Conservation (phyloP, 257 asterid species). For the Petunia axillaris region DNA sequence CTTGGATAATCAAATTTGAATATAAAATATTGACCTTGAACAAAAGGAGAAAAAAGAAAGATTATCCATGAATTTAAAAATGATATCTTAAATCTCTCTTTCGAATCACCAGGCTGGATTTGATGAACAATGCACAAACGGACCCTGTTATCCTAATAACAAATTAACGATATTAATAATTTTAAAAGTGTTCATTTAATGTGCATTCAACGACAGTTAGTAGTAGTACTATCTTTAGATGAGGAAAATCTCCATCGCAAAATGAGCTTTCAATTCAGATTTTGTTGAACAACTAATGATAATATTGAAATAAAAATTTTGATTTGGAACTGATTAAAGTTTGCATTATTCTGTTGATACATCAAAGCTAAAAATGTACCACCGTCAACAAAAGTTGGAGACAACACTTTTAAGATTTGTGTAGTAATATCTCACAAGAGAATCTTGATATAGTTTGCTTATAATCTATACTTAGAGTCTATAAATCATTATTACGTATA, state of each 20-base stretch:
- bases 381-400: too few relatives aligned
- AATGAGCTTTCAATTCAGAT: neutral
- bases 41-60: neutral
- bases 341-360: too few relatives aligned
- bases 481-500: too few relatives aligned
- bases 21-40: neutral
- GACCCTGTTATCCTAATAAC: neutral
- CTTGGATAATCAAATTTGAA: constrained; percentile 1
- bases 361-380: too few relatives aligned
- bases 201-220: neutral
- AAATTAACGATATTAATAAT: neutral
- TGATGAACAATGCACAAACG: too few relatives aligned
- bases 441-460: too few relatives aligned
- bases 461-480: too few relatives aligned
- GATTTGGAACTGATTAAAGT: too few relatives aligned
- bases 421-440: too few relatives aligned
- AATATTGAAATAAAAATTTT: neutral
- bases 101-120: too few relatives aligned
- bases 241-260: neutral
- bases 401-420: too few relatives aligned
- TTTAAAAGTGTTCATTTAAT: neutral
- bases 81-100: neutral
- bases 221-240: neutral
- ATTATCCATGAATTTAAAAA: neutral
- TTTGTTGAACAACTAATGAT: neutral